Percentiles rank a stretch among this genome's conserved stretches.
Conservation (phyloP, 2,329 filamentous ascomycete genomes). For the Phaeomoniella chlamydospora region DNA sequence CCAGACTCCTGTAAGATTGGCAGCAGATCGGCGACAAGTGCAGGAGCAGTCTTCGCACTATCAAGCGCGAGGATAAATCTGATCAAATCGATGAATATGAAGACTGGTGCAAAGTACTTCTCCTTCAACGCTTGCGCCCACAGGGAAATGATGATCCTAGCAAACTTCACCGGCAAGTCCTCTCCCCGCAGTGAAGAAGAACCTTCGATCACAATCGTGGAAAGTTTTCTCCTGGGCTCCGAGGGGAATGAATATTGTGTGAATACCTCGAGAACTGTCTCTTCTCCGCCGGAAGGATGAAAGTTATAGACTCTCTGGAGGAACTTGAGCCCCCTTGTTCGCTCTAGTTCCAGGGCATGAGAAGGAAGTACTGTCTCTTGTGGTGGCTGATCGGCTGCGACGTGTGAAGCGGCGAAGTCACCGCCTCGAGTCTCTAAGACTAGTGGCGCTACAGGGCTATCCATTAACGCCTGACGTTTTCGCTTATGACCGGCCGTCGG, state of each 20-base stretch:
- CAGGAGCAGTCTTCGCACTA: slow-evolving; percentile 18
- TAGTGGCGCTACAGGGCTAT: slow-evolving; percentile 33
- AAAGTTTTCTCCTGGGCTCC: slow-evolving; percentile 29
- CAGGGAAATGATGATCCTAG: slow-evolving; percentile 33
- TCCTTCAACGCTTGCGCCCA: slow-evolving; percentile 44
- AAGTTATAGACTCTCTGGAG: slow-evolving; percentile 43
- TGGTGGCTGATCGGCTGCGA: neutral
- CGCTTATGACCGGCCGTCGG: slow-evolving; percentile 43
- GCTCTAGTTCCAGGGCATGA: slow-evolving; percentile 6
- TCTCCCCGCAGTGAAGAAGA: slow-evolving; percentile 27
- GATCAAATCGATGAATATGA: slow-evolving; percentile 25
- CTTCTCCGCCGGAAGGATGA: slow-evolving; percentile 29
- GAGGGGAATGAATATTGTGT: slow-evolving; percentile 39
- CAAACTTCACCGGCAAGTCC: slow-evolving; percentile 33
- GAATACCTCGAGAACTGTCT: slow-evolving; percentile 40
- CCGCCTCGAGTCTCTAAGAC: slow-evolving; percentile 22
- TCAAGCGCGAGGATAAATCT: slow-evolving; percentile 24
- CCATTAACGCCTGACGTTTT: slow-evolving; percentile 36
- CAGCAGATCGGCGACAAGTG: slow-evolving; percentile 21
- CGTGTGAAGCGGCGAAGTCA: neutral
- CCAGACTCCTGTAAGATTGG: slow-evolving; percentile 27
- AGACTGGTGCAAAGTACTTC: slow-evolving; percentile 29
- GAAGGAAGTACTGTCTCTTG: neutral
- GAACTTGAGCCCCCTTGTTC: slow-evolving; percentile 20
- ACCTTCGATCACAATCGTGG: slow-evolving; percentile 38